These are phyloP conservation scores for Penicillium pancosmium DNA, from an alignment of 495 filamentous ascomycete genomes.

Conservation along the genomic window DNA sequence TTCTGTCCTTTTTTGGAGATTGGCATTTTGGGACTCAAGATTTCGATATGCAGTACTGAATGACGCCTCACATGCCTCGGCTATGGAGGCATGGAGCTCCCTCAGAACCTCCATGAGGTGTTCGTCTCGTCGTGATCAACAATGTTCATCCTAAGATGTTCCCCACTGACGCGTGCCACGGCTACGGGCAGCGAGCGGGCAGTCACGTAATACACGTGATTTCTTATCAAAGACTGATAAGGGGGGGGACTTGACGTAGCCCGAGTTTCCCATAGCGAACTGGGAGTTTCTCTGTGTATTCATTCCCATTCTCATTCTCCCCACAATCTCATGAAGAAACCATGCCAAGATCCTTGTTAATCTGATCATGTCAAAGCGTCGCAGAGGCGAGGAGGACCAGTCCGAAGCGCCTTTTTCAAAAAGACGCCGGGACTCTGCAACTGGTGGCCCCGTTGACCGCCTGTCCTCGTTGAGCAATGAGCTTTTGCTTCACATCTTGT, in stretches of 20 bases:
- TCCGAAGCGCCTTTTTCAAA: slow-evolving; percentile 32
- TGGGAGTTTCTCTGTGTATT: slow-evolving; percentile 7
- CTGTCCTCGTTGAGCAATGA: slow-evolving; percentile 80
- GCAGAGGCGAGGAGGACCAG: slow-evolving; percentile 22
- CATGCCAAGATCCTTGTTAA: background rate
- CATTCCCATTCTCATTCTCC: background rate
- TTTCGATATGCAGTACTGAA: slow-evolving; percentile 37
- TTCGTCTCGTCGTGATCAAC: background rate
- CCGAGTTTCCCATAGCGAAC: background rate
- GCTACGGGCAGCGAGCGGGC: background rate
- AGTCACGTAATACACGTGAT: slow-evolving; percentile 5
- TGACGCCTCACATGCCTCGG: slow-evolving; percentile 31
- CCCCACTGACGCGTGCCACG: slow-evolving; percentile 17
- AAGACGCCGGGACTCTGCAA: slow-evolving; percentile 33
- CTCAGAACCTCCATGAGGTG: slow-evolving; percentile 42
- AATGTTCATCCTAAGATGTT: background rate
- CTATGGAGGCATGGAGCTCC: slow-evolving; percentile 37
- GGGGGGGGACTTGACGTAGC: slow-evolving; percentile 19
- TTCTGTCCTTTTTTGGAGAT: slow-evolving; percentile 23
- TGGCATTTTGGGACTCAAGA: slow-evolving; percentile 29
- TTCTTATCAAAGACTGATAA: slow-evolving; percentile 25
- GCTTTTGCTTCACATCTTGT: slow-evolving; percentile 81
- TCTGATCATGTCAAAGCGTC: slow-evolving; percentile 50
- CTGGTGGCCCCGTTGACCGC: slow-evolving; percentile 33
- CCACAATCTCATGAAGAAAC: background rate